Evolutionary conservation across 2,329 filamentous ascomycete genomes (phyloP), one percentile per base, ranked within the genome.

Genomic region (Talaromyces sp.): DNA sequence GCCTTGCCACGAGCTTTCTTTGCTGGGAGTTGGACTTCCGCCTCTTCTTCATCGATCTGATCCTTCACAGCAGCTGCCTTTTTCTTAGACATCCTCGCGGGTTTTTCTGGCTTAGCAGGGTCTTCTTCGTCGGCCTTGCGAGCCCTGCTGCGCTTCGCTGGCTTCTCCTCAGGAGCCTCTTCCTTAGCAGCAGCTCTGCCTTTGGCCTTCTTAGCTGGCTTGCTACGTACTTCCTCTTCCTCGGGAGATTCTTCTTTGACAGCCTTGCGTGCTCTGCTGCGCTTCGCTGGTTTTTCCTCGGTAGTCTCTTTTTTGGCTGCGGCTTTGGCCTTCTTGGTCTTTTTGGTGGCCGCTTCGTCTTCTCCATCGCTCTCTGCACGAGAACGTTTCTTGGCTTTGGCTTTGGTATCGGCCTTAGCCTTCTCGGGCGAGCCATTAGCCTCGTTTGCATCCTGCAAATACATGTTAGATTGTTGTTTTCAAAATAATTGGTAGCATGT

Each of bases 401-500:
- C 51, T 56, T 69, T 67, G 36, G 58, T 45, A 5, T 36, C 49
- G 34, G 58, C 15, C 56, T 67, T 64, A 27, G 47, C 40, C 34
- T 64, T 68, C 17, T 67, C 34, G 15, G 64, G 43, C 45, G 53
- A 40, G 77, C 11, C 72, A 75, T 7, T n/a, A 29, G 67, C 70
- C 51, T 75, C 74, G 67, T 78, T 76, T 70, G 74, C 69, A 31
- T 27, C 90, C 89, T 66, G 80, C 84, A 71, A 84, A 81, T 17
- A 90, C 90, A 3, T 86, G 88, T 22, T 85, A 83, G 74, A 95
- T 96, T 79, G 87, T 85, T 73, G 10, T 36, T 43, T 13, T 11
- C 22, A 34, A 25, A 36, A 45, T 54, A 13, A 31, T 27, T 17
- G 8, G 15, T 4, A 38, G 54, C 34, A 38, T 58, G 38, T 8